A percentile compares a stretch with the other conserved stretches of the same genome.
phyloP scores from a whole-genome alignment of 768 basidiomycete species.

The Trametes cubensis region DNA sequence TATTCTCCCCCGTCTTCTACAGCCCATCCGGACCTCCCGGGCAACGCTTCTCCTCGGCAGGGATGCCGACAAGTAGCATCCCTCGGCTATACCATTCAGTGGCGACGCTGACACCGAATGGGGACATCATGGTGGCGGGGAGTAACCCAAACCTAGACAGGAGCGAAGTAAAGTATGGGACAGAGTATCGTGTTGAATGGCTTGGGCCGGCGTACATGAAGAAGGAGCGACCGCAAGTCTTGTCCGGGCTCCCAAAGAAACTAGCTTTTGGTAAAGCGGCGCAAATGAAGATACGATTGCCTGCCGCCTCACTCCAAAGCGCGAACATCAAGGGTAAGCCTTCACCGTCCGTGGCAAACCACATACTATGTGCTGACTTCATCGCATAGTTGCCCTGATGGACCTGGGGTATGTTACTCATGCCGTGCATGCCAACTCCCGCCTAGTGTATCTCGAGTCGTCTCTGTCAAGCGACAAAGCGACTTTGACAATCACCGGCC shows the following conservation, averaged over 20 bases:
- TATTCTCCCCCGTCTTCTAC: conserved; percentile 71
- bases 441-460: conserved; percentile 67
- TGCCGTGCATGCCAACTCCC: conserved; percentile 72
- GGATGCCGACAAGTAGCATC: conserved; percentile 66
- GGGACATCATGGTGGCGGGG: conserved; percentile 76
- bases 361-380: too few species aligned
- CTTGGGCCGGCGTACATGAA: conserved; percentile 82
- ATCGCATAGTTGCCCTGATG: conserved; percentile 64
- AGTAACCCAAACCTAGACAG: conserved; percentile 85
- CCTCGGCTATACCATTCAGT: conserved; percentile 84
- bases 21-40: conserved; percentile 55
- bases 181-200: conserved; percentile 89
- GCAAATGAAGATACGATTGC: conserved; percentile 48
- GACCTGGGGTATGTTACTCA: conserved; percentile 85
- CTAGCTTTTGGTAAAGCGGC: conserved; percentile 51
- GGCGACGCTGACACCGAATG: conserved; percentile 74
- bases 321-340: conserved; percentile 50
- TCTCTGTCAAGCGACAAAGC: conserved; percentile 46
- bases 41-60: conserved; percentile 57
- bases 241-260: conserved; percentile 33
- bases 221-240: conserved; percentile 56
- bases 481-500: conserved; percentile 60
- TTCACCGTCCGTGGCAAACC: background rate
- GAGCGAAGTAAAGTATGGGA: conserved; percentile 71
- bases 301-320: conserved; percentile 35